A percentile compares a stretch with the other conserved stretches of the same genome.
phyloP scores from a whole-genome alignment of 2,329 filamentous ascomycete genomes.

The Fusarium nygamai region DNA sequence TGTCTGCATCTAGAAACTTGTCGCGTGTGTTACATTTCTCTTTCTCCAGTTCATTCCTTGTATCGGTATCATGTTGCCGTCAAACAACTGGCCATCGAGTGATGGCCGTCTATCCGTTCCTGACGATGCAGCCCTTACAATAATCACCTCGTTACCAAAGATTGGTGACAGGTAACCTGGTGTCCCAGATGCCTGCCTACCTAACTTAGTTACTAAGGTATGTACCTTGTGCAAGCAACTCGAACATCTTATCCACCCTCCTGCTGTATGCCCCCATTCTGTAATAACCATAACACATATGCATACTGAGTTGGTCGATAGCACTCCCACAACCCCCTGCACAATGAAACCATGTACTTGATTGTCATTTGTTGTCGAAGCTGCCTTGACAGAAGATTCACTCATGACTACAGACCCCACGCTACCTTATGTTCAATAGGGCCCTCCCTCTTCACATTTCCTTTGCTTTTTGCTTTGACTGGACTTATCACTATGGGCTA shows the following conservation, averaged over 20 bases:
- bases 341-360: slow-evolving; percentile 1
- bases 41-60: neutral
- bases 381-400: neutral
- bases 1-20: slow-evolving; percentile 4
- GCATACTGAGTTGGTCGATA: slow-evolving; percentile 28
- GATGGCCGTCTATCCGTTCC: neutral
- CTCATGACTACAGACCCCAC: neutral
- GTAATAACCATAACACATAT: slow-evolving; percentile 40
- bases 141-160: neutral
- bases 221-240: neutral
- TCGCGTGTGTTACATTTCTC: neutral
- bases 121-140: neutral
- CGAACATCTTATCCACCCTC: neutral
- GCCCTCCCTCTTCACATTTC: neutral
- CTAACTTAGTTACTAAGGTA: neutral
- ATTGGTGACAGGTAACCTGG: neutral
- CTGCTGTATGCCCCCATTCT: neutral
- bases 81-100: neutral
- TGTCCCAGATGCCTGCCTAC: neutral
- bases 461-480: neutral
- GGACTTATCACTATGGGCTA: neutral
- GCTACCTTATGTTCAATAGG: neutral
- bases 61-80: neutral
- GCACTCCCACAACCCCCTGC: slow-evolving; percentile 10
- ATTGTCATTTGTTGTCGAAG: neutral